These are phyloP conservation scores for Nicotiana tomentosiformis DNA, from an alignment of 257 asterid species.

Conservation along the genomic window DNA sequence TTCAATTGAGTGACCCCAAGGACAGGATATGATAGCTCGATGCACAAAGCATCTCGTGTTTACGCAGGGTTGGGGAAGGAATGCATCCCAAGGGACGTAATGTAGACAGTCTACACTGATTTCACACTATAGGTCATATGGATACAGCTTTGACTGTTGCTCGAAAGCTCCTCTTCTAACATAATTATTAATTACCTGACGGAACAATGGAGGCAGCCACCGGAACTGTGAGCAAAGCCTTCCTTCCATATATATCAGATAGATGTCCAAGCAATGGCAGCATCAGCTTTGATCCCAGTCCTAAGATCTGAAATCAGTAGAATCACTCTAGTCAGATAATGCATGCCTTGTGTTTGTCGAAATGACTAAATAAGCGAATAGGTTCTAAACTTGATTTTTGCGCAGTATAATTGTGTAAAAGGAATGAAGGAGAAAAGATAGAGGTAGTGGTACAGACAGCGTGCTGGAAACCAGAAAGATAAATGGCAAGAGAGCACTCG, in stretches of 20 bases:
- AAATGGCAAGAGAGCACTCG: constrained; percentile 57
- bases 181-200: constrained; percentile 16
- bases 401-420: background rate
- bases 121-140: too few relatives aligned
- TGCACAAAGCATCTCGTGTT: too few relatives aligned
- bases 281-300: constrained; percentile 46
- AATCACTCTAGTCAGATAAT: background rate
- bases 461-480: constrained; percentile 47
- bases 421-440: background rate
- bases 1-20: background rate
- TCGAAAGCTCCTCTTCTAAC: background rate
- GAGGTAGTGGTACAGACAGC: constrained; percentile 29
- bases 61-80: too few relatives aligned
- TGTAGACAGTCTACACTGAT: too few relatives aligned
- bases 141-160: too few relatives aligned
- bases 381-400: too few relatives aligned
- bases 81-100: too few relatives aligned
- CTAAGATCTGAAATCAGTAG: constrained; percentile 32
- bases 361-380: background rate
- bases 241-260: constrained; percentile 48
- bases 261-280: constrained; percentile 53
- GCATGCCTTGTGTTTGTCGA: background rate
- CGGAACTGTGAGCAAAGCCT: constrained; percentile 47
- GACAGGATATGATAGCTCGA: too few relatives aligned
- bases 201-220: constrained; percentile 39